Evolutionary conservation across 2,329 filamentous ascomycete genomes (phyloP), one percentile per base, ranked within the genome.

Genomic region (Cordyceps cateniannulata): DNA sequence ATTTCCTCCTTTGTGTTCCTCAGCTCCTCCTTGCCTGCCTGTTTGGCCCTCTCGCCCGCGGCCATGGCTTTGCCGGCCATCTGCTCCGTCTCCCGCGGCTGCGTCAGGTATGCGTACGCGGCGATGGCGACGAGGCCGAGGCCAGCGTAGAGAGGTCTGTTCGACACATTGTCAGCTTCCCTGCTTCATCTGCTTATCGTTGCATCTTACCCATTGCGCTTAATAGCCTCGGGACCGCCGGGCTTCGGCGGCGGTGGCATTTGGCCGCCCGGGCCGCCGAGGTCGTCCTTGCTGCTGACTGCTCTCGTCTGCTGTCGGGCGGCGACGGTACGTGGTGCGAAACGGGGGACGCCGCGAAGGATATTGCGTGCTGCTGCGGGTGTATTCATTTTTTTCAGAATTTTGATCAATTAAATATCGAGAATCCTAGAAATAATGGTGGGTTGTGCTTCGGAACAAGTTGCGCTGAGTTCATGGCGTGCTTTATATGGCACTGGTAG

Each of bases 261-360:
- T n/a, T 74, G 72, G 38, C 71, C 72, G n/a, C 67, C 69, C 1
- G 72, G 72, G 2, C 72, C 72, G 20, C 73, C 72, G 16, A 73
- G 65, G 51, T 69, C 63, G 18, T 69, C 68, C 24, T 66, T 64
- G 25, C 59, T 40, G 47, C 35, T 47, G n/a, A 65, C 64, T 22
- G 10, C 44, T 24, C 54, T 25, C 0, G 49, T 59, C 35, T 56
- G 59, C n/a, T 45, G 59, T 25, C 44, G 38, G 7, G 10, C 16
- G 35, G 47, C 32, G 25, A 16, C 18, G 20, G 27, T 38, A 10
- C 56, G 56, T 3, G 56, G 49, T 29, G 57, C 57, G 2, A 38
- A 9, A 27, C 57, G 49, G 27, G 49, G 25, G 49, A 29, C 5
- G 57, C 49, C 22, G 25, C 25, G 42, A 40, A 60, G 57, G 40